These are phyloP conservation scores for Neurospora sp. DNA, from an alignment of 495 filamentous ascomycete genomes.

Conservation along the genomic window DNA sequence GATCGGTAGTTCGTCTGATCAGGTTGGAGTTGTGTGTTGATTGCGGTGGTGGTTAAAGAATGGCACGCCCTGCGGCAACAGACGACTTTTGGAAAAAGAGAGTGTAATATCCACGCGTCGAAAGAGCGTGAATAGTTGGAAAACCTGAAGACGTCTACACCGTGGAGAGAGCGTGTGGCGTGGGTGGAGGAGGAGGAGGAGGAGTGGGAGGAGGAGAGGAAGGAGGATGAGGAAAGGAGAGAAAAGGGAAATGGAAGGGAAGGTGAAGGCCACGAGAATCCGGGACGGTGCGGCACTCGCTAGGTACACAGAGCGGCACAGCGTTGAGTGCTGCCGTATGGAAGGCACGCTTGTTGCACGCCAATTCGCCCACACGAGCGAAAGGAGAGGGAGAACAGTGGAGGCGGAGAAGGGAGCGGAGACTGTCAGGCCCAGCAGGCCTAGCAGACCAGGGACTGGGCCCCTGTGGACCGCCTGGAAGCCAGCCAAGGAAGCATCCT, in stretches of 20 bases:
- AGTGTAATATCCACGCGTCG: constrained; percentile 27
- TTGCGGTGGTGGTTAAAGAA: constrained; percentile 24
- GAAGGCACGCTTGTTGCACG: neutral
- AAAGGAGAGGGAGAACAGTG: neutral
- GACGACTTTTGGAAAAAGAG: constrained; percentile 19
- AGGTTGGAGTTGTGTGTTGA: neutral
- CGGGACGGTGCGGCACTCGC: neutral
- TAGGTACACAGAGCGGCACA: neutral
- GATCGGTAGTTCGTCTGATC: constrained; percentile 9
- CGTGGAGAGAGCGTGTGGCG: constrained; percentile 2
- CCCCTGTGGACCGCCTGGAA: neutral
- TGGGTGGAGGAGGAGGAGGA: constrained; percentile 1
- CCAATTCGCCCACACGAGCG: neutral
- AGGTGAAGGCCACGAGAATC: constrained; percentile 3
- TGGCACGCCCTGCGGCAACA: constrained; percentile 37
- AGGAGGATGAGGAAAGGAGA: constrained; percentile 6
- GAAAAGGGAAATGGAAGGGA: constrained; percentile 8
- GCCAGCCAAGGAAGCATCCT: neutral
- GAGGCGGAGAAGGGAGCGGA: constrained; percentile 8
- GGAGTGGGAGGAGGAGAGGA: constrained; percentile 1
- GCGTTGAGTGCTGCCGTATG: neutral
- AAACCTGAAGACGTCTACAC: constrained; percentile 11
- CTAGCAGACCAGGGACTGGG: constrained; percentile 4
- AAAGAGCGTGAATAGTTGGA: constrained; percentile 19
- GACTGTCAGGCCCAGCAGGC: constrained; percentile 7